phyloP scores from a whole-genome alignment of 768 basidiomycete genomes.

The Pseudohyphozyma bogoriensis region DNA sequence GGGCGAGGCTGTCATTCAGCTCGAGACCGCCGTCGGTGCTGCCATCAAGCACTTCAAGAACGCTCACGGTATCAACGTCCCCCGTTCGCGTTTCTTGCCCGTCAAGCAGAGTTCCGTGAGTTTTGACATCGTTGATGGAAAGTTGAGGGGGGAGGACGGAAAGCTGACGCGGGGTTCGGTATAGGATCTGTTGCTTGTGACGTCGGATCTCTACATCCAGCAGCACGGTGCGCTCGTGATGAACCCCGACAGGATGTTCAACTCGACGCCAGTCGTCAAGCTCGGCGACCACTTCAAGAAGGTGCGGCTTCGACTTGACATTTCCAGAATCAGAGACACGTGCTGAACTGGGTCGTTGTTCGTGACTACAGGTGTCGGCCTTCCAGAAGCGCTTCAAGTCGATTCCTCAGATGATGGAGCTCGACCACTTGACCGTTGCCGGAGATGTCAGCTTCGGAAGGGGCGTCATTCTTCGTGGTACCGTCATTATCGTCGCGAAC shows the following conservation, averaged over 20 bases:
- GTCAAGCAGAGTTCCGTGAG: conserved; percentile 58
- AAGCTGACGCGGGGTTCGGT: conserved; percentile 22
- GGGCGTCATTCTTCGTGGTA: conserved; percentile 15
- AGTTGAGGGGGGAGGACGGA: background rate
- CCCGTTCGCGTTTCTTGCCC: conserved; percentile 75
- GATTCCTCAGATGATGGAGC: conserved; percentile 81
- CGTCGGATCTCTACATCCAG: conserved; percentile 83
- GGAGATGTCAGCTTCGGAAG: conserved; percentile 33
- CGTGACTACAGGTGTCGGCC: conserved; percentile 53
- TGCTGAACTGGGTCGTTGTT: no score
- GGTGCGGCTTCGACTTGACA: conserved; percentile 41
- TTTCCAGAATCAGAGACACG: no score
- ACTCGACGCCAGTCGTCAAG: conserved; percentile 82
- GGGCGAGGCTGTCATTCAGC: conserved; percentile 75
- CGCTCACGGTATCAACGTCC: conserved; percentile 89
- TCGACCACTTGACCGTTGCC: conserved; percentile 88
- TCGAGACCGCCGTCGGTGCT: conserved; percentile 86
- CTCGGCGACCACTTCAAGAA: conserved; percentile 95
- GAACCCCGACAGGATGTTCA: conserved; percentile 71
- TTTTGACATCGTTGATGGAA: background rate
- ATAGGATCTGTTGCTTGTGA: conserved; percentile 62
- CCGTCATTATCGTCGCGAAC: conserved; percentile 38
- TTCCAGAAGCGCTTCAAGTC: conserved; percentile 94
- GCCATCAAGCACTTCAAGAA: conserved; percentile 86
- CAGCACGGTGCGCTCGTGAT: conserved; percentile 79